Evolutionary conservation across 345 rosid genomes (phyloP).

Genomic region (Balakata baccata): DNA sequence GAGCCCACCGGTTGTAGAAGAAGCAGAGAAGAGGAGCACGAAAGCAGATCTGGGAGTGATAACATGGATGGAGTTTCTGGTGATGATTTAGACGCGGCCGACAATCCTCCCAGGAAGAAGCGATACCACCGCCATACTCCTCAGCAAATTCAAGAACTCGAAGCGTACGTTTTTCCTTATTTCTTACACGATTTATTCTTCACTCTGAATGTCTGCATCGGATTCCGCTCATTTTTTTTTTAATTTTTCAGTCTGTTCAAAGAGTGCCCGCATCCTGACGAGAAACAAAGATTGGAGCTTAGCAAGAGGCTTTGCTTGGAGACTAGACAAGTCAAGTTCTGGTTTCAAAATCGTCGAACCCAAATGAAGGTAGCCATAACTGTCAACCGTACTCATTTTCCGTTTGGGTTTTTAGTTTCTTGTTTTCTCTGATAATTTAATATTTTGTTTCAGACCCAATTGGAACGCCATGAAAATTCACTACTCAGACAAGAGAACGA

Average conservation of each 20-base stretch:
- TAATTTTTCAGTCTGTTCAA: conserved; percentile 54
- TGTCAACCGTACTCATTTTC: neutral
- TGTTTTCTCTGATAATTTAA: neutral
- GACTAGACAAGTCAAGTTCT: conserved; percentile 92
- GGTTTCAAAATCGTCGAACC: conserved; percentile 97
- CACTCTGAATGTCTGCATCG: neutral
- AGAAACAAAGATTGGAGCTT: conserved; percentile 82
- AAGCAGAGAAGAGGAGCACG: conserved; percentile 32
- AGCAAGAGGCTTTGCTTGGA: conserved; percentile 76
- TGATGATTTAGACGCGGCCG: conserved; percentile 86
- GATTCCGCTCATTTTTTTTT: neutral
- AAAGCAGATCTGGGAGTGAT: conserved; percentile 96
- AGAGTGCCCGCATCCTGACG: conserved; percentile 96
- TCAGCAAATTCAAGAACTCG: conserved; percentile 99
- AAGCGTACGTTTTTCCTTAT: conserved; percentile 50
- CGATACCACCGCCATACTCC: conserved; percentile 99
- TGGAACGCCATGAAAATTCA: conserved; percentile 86
- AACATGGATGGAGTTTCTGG: conserved; percentile 93
- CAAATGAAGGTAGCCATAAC: conserved; percentile 71
- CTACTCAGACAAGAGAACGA: conserved; percentile 83
- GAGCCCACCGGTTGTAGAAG: conserved; percentile 18
- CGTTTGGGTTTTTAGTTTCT: neutral
- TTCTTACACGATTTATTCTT: neutral
- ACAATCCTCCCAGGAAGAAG: conserved; percentile 83
- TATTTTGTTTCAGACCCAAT: conserved; percentile 53